A percentile compares a stretch with the other conserved stretches of the same genome.
phyloP scores from a whole-genome alignment of 2,329 filamentous ascomycete genomes.

The Alternaria gaisen region DNA sequence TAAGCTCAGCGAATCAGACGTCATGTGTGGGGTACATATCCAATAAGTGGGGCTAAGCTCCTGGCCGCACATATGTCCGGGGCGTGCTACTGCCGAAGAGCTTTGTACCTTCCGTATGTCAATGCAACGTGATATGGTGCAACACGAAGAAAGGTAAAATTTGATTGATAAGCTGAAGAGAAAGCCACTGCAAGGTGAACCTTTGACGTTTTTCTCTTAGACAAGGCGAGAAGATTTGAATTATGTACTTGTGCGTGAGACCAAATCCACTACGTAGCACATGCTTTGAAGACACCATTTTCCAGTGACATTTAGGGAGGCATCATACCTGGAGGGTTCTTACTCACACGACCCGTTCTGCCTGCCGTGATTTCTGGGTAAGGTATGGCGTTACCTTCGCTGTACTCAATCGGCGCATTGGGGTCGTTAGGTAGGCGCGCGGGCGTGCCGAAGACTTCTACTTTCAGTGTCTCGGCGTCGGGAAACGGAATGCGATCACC shows the following conservation, averaged over 20 bases:
- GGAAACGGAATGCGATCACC: conserved; percentile 16
- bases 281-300: not conserved
- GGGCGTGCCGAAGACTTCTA: conserved; percentile 27
- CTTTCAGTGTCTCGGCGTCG: conserved; percentile 21
- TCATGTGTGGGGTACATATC: not conserved
- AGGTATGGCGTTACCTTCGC: conserved; percentile 8
- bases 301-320: not conserved
- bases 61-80: conserved; percentile 15
- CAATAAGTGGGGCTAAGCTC: not conserved
- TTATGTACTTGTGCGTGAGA: not conserved
- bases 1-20: not conserved
- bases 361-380: conserved; percentile 22
- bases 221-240: not conserved
- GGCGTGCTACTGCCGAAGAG: not conserved
- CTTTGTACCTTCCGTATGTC: no score
- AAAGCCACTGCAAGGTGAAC: not conserved
- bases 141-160: not conserved
- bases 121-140: not conserved
- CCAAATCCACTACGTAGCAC: not conserved
- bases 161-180: not conserved
- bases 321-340: not conserved
- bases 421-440: conserved; percentile 30
- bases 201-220: not conserved
- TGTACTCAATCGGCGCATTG: conserved; percentile 26
- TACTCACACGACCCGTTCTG: not conserved